Evolutionary conservation across 345 rosid species (phyloP).

Genomic region (Citrus trifoliata): DNA sequence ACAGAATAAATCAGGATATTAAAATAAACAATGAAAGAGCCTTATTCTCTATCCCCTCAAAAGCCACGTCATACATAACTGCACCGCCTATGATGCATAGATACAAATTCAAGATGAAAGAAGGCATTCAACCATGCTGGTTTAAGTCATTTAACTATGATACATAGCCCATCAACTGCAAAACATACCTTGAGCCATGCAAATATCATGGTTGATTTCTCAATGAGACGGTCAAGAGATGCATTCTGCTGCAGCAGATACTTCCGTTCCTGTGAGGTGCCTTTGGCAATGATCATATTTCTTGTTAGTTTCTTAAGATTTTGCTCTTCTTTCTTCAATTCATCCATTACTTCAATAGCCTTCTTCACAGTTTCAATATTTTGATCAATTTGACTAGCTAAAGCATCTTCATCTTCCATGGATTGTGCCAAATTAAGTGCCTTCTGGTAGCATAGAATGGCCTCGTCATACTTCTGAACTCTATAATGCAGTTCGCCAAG

Average conservation of each 20-base stretch:
- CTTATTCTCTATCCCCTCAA: background rate
- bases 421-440: constrained; percentile 78
- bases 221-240: constrained; percentile 73
- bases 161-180: background rate
- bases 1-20: background rate
- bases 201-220: constrained; percentile 60
- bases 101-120: background rate
- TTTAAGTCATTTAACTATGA: background rate
- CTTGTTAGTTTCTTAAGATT: constrained; percentile 73
- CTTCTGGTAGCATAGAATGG: constrained; percentile 66
- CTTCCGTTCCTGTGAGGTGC: constrained; percentile 61
- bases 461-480: constrained; percentile 74
- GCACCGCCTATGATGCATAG: background rate
- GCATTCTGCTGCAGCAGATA: constrained; percentile 57
- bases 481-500: constrained; percentile 83
- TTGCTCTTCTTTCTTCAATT: constrained; percentile 74
- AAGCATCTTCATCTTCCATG: constrained; percentile 87
- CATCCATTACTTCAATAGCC: constrained; percentile 69
- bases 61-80: background rate
- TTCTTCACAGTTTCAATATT: constrained; percentile 62
- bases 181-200: constrained; percentile 76
- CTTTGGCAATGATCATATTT: constrained; percentile 49
- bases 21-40: background rate
- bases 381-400: constrained; percentile 53
- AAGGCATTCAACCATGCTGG: background rate